Conservation (phyloP, 2,329 filamentous ascomycete species). For the Fusarium torulosum region DNA sequence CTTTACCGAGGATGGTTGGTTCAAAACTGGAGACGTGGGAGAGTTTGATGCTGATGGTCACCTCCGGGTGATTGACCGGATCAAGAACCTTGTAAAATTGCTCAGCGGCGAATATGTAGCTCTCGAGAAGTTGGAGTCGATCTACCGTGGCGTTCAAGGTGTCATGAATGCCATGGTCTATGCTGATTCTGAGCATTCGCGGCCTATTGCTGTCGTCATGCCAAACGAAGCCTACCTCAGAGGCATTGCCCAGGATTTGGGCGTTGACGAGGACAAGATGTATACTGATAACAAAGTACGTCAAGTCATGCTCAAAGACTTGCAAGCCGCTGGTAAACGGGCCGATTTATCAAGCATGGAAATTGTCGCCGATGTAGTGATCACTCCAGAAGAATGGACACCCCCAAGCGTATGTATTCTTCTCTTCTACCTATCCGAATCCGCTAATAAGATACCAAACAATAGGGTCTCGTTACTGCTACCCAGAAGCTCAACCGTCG, state of each 20-base stretch:
- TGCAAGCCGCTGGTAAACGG: constrained; percentile 72
- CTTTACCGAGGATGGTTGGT: constrained; percentile 89
- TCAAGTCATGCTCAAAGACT: constrained; percentile 70
- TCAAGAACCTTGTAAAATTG: constrained; percentile 98
- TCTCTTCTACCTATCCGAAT: accelerated
- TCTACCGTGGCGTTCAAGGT: constrained; percentile 82
- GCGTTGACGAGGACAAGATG: constrained; percentile 75
- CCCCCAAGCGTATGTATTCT: constrained; percentile 76
- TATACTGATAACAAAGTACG: constrained; percentile 75
- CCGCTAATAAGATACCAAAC: accelerated
- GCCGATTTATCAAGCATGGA: constrained; percentile 78
- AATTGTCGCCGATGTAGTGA: constrained; percentile 78
- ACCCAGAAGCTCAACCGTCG: constrained; percentile 70
- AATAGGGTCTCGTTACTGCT: constrained; percentile 68
- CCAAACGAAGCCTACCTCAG: constrained; percentile 72
- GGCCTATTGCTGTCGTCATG: constrained; percentile 84
- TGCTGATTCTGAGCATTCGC: constrained; percentile 77
- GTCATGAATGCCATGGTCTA: constrained; percentile 90
- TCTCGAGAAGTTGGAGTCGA: constrained; percentile 93
- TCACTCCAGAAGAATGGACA: constrained; percentile 89
- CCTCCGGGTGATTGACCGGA: constrained; percentile 88
- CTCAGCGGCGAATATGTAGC: constrained; percentile 96
- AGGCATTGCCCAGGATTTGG: constrained; percentile 68
- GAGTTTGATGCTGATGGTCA: constrained; percentile 86
- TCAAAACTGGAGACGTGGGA: constrained; percentile 95